These are phyloP conservation scores for Fusarium aywerte DNA, from an alignment of 2,329 filamentous ascomycete species.

Conservation along the genomic window DNA sequence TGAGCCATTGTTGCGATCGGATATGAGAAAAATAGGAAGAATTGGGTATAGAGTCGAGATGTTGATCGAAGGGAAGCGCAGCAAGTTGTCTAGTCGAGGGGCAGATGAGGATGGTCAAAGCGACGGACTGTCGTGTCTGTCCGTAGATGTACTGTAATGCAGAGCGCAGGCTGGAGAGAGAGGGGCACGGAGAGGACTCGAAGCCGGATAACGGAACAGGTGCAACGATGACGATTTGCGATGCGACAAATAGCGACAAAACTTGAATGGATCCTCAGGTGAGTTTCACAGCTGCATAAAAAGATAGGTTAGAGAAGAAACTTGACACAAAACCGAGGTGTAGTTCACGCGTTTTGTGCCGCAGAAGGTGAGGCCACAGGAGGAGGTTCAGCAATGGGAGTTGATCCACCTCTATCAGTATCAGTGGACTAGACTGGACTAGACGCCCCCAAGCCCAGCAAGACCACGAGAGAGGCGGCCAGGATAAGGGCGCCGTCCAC, in stretches of 20 bases:
- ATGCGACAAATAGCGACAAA: conserved; percentile 31
- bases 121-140: conserved; percentile 22
- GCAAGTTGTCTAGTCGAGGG: conserved; percentile 20
- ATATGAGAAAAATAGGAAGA: conserved; percentile 13
- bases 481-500: conserved; percentile 34
- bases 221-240: conserved; percentile 33
- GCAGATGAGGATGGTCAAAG: conserved; percentile 26
- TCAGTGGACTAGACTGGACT: conserved; percentile 32
- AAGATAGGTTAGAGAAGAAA: conserved; percentile 42
- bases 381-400: conserved; percentile 44
- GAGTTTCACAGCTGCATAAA: conserved; percentile 47
- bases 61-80: conserved; percentile 17
- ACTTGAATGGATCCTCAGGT: conserved; percentile 33
- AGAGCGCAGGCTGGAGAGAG: conserved; percentile 18
- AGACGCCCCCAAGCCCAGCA: conserved; percentile 25
- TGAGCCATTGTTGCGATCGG: conserved; percentile 69
- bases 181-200: conserved; percentile 24
- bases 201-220: conserved; percentile 28
- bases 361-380: conserved; percentile 48
- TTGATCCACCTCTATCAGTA: conserved; percentile 38
- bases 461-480: conserved; percentile 34
- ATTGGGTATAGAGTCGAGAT: conserved; percentile 6
- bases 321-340: conserved; percentile 46
- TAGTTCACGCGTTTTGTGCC: conserved; percentile 48
- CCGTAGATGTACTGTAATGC: conserved; percentile 29